Evolutionary conservation across 129 eudicot genomes (phyloP), one percentile per base, ranked within the genome.

Genomic region (Flaveria bidentis): DNA sequence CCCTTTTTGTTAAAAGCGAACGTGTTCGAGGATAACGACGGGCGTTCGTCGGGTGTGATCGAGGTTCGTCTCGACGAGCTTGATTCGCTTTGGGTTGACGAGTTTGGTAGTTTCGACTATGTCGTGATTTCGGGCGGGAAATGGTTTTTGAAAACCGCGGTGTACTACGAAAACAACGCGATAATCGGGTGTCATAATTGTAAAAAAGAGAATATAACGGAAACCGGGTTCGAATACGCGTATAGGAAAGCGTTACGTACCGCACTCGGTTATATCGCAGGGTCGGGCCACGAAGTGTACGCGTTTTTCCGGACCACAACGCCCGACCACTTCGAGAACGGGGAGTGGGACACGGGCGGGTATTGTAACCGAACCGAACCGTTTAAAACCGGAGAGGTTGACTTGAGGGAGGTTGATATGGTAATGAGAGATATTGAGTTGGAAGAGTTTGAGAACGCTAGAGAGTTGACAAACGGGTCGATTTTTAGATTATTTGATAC

Each of bases 291-390:
- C 74, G 82, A 84, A 67, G 81, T 75, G 18, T 33, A 30, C 47
- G 49, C 82, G 4, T 76, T 90, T 56, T 85, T 90, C 18, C 68
- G 96, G 58, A 88, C 98, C 0, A 82, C 80, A 5, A 92, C 90
- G 0, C 98, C 97, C 0, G 93, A 89, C 69, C 97, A 92, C 78
- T 92, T 92, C 68, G 97, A 89, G 85, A 89, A 89, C 13, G 97
- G 97, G 0, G 96, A 86, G 42, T 92, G 97, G 97, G 55, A 83
- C 74, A 81, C 85, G 2, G 96, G 92, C 5, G 98, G 98, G 26
- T 86, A 85, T 33, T 92, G 96, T 75, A 84, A 87, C 72, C 13
- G 91, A 60, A 89, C 80, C 0, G 76, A 22, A 26, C 98, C 96
- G 10, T 89, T 84, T 7, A 84, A 86, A 82, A 85, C 62, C 39